These are phyloP conservation scores for Ottelia alismoides DNA, from an alignment of 106 monocot species.

Conservation along the genomic window DNA sequence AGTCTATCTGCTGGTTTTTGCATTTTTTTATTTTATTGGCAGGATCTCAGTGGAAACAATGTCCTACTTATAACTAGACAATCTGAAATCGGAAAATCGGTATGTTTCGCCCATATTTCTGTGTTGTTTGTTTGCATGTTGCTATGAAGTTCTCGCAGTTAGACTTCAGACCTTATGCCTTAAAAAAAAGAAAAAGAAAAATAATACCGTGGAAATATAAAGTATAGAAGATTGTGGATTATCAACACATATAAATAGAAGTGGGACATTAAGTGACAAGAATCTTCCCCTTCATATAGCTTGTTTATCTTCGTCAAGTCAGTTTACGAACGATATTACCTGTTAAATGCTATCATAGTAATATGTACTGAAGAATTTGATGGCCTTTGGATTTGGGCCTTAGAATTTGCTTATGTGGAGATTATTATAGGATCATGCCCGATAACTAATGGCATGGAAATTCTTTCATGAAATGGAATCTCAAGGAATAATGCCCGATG, in stretches of 20 bases:
- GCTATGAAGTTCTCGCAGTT: background rate
- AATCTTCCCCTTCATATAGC: background rate
- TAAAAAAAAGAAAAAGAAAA: no score
- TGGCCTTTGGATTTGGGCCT: background rate
- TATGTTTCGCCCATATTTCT: slow-evolving; percentile 12
- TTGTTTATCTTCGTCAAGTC: background rate
- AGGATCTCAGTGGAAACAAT: slow-evolving; percentile 21
- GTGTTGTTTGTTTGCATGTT: background rate
- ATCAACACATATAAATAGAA: background rate
- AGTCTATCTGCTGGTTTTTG: background rate
- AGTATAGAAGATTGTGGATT: background rate
- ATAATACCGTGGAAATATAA: background rate
- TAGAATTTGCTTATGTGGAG: background rate
- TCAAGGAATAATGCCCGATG: slow-evolving; percentile 76
- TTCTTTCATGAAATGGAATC: slow-evolving; percentile 94
- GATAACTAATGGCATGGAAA: slow-evolving; percentile 99
- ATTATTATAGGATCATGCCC: no score
- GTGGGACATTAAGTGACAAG: background rate
- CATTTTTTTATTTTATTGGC: background rate
- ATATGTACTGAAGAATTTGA: background rate
- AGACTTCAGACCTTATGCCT: background rate
- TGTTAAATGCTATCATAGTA: background rate
- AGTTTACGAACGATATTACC: background rate
- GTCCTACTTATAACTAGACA: slow-evolving; percentile 66
- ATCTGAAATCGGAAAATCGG: slow-evolving; percentile 87